Evolutionary conservation across 164 flowering plant genomes (phyloP).

Genomic region (Berberis vulgaris): DNA sequence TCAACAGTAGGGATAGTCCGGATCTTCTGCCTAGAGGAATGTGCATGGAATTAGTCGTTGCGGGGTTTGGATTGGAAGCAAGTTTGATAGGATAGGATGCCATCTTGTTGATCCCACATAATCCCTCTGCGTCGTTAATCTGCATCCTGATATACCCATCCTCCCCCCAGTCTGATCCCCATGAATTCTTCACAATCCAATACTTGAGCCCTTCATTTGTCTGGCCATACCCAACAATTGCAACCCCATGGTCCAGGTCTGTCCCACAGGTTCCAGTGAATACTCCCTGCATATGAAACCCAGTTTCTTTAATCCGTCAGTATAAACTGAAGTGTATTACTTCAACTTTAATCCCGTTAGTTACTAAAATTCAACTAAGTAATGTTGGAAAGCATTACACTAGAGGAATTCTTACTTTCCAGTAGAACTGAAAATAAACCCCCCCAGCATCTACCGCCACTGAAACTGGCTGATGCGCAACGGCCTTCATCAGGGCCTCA

Average conservation of each 20-base stretch:
- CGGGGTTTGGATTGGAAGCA: conserved; percentile 4
- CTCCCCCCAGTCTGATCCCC: conserved; percentile 31
- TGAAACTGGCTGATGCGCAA: conserved; percentile 25
- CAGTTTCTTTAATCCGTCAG: too few relatives aligned
- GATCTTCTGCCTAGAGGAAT: conserved; percentile 15
- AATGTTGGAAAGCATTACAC: background rate
- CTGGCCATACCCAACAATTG: conserved; percentile 25
- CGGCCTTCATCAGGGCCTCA: conserved; percentile 22
- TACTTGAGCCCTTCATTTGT: conserved; percentile 16
- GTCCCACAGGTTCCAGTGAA: conserved; percentile 24
- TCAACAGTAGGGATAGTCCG: background rate
- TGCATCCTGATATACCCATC: conserved; percentile 23
- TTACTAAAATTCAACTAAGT: background rate
- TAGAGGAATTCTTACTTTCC: conserved; percentile 13
- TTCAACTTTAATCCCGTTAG: background rate
- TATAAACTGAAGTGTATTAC: too few relatives aligned
- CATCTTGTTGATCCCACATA: conserved; percentile 25
- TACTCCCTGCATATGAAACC: conserved; percentile 15
- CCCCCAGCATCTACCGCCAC: conserved; percentile 32
- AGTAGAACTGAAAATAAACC: conserved; percentile 22
- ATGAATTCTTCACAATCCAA: conserved; percentile 33
- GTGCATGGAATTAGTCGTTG: conserved; percentile 7
- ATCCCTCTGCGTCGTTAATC: conserved; percentile 13
- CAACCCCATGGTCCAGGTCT: conserved; percentile 25
- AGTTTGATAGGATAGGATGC: conserved; percentile 23